Conservation (phyloP, 2,329 filamentous ascomycete species). For the Aspergillus neoniger region DNA sequence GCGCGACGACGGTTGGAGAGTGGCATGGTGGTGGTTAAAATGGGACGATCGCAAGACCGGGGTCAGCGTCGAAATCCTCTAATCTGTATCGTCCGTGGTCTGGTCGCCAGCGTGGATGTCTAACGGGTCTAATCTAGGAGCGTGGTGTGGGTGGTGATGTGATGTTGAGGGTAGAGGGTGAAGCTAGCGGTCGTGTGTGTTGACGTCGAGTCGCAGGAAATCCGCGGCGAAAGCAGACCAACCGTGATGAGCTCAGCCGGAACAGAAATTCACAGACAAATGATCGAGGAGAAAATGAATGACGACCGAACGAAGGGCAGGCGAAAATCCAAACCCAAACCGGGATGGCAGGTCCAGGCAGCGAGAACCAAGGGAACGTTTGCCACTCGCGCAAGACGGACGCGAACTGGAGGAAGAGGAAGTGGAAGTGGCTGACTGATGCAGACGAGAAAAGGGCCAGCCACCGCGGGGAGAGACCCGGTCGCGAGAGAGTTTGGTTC, state of each 20-base stretch:
- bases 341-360: conserved; percentile 20
- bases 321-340: conserved; percentile 12
- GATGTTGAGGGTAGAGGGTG: too few relatives aligned
- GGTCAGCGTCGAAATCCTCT: conserved; percentile 9
- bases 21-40: conserved; percentile 36
- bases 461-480: conserved; percentile 20
- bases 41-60: conserved; percentile 5
- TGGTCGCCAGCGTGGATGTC: conserved; percentile 1
- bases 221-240: not conserved
- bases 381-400: conserved; percentile 33
- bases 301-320: conserved; percentile 8
- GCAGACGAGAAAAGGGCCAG: conserved; percentile 17
- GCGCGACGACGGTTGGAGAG: conserved; percentile 47
- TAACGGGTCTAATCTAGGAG: not conserved
- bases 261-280: conserved; percentile 5
- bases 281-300: conserved; percentile 2
- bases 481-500: conserved; percentile 1
- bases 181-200: not conserved
- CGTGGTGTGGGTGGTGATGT: not conserved
- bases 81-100: not conserved
- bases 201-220: conserved; percentile 1
- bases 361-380: conserved; percentile 35
- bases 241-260: not conserved
- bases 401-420: conserved; percentile 16
- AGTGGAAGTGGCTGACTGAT: conserved; percentile 16